These are phyloP conservation scores for Myriosclerotinia curreyana DNA, from an alignment of 2,329 filamentous ascomycete species.

Conservation along the genomic window DNA sequence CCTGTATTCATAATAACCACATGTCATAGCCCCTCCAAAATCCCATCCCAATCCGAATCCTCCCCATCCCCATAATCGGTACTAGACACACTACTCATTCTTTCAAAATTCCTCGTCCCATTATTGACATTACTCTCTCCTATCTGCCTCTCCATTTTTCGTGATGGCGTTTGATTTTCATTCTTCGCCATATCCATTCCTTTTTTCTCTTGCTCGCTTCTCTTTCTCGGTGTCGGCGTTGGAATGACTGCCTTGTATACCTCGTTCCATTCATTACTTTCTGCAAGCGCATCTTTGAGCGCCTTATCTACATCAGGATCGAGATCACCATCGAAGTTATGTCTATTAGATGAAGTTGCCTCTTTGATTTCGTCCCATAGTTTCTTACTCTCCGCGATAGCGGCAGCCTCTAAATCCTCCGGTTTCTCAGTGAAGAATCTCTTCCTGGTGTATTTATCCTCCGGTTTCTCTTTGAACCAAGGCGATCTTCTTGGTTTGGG, in stretches of 20 bases:
- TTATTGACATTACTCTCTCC: constrained; percentile 5
- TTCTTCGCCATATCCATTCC: background rate
- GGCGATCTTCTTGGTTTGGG: constrained; percentile 12
- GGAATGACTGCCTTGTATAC: constrained; percentile 2
- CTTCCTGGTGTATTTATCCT: background rate
- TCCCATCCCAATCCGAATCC: constrained; percentile 4
- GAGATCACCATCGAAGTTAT: background rate
- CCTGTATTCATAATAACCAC: background rate
- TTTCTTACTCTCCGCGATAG: constrained; percentile 29
- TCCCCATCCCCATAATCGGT: constrained; percentile 37
- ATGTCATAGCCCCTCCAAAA: background rate
- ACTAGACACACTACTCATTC: constrained; percentile 22
- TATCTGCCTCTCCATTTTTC: background rate
- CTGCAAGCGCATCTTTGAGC: constrained; percentile 1
- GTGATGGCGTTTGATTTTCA: background rate
- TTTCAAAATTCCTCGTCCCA: constrained; percentile 22
- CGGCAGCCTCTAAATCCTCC: constrained; percentile 31
- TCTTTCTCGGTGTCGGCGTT: background rate
- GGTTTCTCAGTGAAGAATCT: constrained; percentile 36
- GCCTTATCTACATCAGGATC: background rate
- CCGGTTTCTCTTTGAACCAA: constrained; percentile 19
- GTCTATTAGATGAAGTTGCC: constrained; percentile 6
- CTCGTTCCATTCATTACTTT: constrained; percentile 9
- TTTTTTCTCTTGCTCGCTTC: background rate
- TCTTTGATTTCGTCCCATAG: constrained; percentile 6